Evolutionary conservation across 2,329 filamentous ascomycete genomes (phyloP), one percentile per base, ranked within the genome.

Genomic region (Botrytis medusae): DNA sequence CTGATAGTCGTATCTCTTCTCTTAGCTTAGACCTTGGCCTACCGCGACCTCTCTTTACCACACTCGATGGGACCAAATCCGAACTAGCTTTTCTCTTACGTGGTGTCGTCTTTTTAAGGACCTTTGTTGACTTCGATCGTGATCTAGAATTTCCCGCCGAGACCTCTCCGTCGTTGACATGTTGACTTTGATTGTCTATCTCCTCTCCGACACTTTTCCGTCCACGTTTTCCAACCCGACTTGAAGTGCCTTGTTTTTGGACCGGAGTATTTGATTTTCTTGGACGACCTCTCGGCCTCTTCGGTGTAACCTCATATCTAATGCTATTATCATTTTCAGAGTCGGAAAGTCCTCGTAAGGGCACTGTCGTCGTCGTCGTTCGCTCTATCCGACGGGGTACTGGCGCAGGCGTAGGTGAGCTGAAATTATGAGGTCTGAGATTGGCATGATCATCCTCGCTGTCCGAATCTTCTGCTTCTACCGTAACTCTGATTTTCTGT

Each of bases 221-320:
- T 62, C 73, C 73, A 75, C 77, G 57, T 71, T 75, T 74, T 3
- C 51, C 60, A 61, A 76, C 79, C 32, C 74, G 75, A 18, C 63
- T 74, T 12, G 77, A 78, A 42, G 80, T 80, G 46, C 73, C 63
- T 8, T 73, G 75, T 63, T 77, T 79, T 61, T 79, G 80, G 8
- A 73, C 82, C 46, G 81, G 80, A 76, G 81, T 81, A 57, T 78
- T 77, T 40, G 84, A 83, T 76, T 85, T 86, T 63, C 82, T 81
- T 48, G 83, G 83, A 61, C 84, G 81, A 32, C 83, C 83, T 78
- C 82, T 82, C 63, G 80, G 80, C 77, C 79, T 81, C 75, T 82
- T 82, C 1, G 84, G 83, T 0, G 84, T 83, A 42, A 80, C 79
- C 32, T 80, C 70, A 42, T 72, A 57, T 34, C 77, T 72, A 22